phyloP scores from a whole-genome alignment of 306 rosid genomes.

The Astragalus membranaceus region DNA sequence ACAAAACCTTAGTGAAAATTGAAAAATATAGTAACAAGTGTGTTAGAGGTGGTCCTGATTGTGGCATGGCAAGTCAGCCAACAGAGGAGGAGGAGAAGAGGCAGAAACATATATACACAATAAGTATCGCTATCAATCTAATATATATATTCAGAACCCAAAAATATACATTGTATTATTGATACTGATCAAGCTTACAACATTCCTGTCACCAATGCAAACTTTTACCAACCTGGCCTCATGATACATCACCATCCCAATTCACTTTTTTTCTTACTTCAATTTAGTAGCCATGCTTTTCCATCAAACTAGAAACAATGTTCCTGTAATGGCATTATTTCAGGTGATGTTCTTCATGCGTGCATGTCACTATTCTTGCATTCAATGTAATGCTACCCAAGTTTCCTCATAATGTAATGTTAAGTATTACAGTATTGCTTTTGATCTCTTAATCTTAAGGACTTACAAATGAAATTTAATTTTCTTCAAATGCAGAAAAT shows the following conservation, averaged over 20 bases:
- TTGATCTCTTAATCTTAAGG: no score
- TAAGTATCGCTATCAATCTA: conserved; percentile 18
- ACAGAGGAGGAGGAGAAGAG: not conserved
- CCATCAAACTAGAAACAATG: not conserved
- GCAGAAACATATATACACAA: conserved; percentile 16
- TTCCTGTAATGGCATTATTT: not conserved
- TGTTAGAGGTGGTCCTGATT: conserved; percentile 26
- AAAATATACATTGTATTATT: not conserved
- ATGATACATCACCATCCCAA: conserved; percentile 28
- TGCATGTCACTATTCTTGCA: conserved; percentile 7
- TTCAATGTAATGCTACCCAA: not conserved
- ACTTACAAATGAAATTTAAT: not conserved
- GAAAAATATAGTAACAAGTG: not conserved
- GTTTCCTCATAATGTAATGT: no score
- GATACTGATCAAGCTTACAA: conserved; percentile 3
- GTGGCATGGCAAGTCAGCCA: conserved; percentile 13
- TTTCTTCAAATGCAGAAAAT: not conserved
- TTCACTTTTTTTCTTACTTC: not conserved
- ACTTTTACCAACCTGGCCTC: conserved; percentile 11
- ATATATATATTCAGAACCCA: conserved; percentile 7
- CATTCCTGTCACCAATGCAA: conserved; percentile 26
- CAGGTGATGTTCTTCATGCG: not conserved
- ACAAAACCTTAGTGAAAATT: not conserved
- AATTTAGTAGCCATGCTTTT: not conserved
- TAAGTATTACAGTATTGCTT: no score